phyloP scores from a whole-genome alignment of 345 rosid genomes.

The Erucastrum elatum region DNA sequence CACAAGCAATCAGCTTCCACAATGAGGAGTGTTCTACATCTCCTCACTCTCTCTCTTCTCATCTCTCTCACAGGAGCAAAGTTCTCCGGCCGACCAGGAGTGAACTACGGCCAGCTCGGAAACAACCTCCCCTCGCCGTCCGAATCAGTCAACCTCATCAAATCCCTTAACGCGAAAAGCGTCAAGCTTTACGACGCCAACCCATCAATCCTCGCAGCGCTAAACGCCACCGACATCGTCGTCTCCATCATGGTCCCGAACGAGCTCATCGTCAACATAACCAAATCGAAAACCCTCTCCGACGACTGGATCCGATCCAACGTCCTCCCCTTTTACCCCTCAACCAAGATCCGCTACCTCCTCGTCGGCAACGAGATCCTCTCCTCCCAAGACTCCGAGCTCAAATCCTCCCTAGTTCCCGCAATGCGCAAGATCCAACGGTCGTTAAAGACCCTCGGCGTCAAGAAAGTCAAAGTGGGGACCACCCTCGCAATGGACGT shows the following conservation, averaged over 20 bases:
- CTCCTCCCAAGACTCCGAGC: slow-evolving; percentile 40
- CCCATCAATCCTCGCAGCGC: slow-evolving; percentile 59
- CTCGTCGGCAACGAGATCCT: slow-evolving; percentile 89
- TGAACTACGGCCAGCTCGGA: slow-evolving; percentile 79
- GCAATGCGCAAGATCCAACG: slow-evolving; percentile 74
- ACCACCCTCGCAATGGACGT: slow-evolving; percentile 74
- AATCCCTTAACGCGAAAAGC: slow-evolving; percentile 52
- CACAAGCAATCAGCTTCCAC: neutral
- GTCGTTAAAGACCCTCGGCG: slow-evolving; percentile 47
- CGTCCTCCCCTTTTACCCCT: slow-evolving; percentile 54
- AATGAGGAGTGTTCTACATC: slow-evolving; percentile 40
- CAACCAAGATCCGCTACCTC: slow-evolving; percentile 78
- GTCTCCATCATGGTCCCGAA: slow-evolving; percentile 75
- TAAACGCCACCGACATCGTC: slow-evolving; percentile 54
- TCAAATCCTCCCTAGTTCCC: slow-evolving; percentile 59
- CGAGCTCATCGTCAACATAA: slow-evolving; percentile 51
- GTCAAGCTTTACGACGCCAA: slow-evolving; percentile 80
- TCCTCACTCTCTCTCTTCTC: slow-evolving; percentile 36
- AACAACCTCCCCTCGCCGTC: slow-evolving; percentile 65
- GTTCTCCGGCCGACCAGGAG: slow-evolving; percentile 56
- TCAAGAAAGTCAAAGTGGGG: slow-evolving; percentile 71
- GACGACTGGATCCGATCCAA: slow-evolving; percentile 65
- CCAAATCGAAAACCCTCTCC: slow-evolving; percentile 47
- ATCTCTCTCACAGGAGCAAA: slow-evolving; percentile 50
- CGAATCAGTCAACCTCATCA: slow-evolving; percentile 48